Conservation (phyloP, 2,329 filamentous ascomycete genomes). For the Nemania abortiva region DNA sequence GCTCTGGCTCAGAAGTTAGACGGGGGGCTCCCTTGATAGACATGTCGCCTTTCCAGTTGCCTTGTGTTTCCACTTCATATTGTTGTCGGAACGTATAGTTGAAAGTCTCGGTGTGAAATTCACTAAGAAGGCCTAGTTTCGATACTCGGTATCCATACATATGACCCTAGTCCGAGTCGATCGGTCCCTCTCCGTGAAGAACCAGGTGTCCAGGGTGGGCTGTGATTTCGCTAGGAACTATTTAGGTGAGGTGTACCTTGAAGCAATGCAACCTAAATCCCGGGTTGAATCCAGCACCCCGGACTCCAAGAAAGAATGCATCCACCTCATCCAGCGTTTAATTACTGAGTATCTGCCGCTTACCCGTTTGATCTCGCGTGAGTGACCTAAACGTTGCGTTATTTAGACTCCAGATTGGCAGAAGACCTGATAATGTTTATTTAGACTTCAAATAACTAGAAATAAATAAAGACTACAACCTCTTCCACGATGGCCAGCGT, state of each 20-base stretch:
- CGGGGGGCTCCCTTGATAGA: neutral
- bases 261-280: constrained; percentile 35
- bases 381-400: neutral
- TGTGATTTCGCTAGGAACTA: constrained; percentile 18
- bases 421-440: neutral
- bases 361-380: constrained; percentile 1
- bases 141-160: neutral
- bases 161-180: constrained; percentile 9
- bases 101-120: constrained; percentile 12
- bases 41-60: neutral
- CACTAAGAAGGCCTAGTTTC: constrained; percentile 5
- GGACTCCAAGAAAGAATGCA: constrained; percentile 14
- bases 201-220: constrained; percentile 9
- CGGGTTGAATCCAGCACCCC: constrained; percentile 28
- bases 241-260: constrained; percentile 25
- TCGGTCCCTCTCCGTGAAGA: constrained; percentile 7
- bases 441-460: neutral
- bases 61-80: neutral
- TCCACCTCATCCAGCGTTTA: neutral
- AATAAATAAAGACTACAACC: neutral
- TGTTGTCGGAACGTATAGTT: neutral
- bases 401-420: constrained; percentile 8
- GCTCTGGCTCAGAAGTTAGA: constrained; percentile 15
- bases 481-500: neutral
- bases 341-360: neutral